Evolutionary conservation across 2,329 filamentous ascomycete genomes (phyloP).

Genomic region (Neopestalotiopsis sp.): DNA sequence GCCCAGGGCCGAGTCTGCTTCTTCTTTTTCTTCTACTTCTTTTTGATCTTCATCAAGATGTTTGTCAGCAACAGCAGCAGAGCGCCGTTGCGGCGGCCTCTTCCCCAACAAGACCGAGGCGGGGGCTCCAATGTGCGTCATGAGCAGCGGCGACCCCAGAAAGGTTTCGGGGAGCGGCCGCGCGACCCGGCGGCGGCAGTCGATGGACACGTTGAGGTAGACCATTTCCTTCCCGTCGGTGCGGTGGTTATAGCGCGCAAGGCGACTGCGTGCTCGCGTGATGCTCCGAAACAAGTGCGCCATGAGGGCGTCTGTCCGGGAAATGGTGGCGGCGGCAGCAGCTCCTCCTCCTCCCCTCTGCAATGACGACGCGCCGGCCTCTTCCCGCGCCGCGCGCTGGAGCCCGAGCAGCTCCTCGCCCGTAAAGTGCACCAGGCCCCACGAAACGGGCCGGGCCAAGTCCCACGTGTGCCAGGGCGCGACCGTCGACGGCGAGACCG

Average conservation of each 20-base stretch:
- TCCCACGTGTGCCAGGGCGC: conserved; percentile 51
- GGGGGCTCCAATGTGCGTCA: conserved; percentile 37
- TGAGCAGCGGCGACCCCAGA: conserved; percentile 48
- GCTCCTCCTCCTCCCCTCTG: conserved; percentile 16
- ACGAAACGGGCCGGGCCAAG: conserved; percentile 34
- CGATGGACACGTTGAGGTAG: conserved; percentile 46
- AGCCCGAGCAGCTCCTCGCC: conserved; percentile 39
- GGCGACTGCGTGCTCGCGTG: conserved; percentile 41
- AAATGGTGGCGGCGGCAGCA: conserved; percentile 31
- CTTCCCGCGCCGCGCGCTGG: conserved; percentile 28
- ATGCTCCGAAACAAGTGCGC: conserved; percentile 52
- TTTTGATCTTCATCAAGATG: no score
- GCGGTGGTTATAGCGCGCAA: not conserved
- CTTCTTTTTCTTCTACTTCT: not conserved
- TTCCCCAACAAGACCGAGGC: not conserved
- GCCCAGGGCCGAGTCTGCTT: conserved; percentile 23
- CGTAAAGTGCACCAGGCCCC: conserved; percentile 43
- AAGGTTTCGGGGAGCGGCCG: conserved; percentile 46
- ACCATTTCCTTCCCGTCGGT: conserved; percentile 31
- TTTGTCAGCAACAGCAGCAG: no score
- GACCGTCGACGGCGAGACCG: conserved; percentile 35
- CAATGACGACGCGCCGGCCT: not conserved
- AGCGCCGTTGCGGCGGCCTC: not conserved
- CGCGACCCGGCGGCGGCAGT: conserved; percentile 41
- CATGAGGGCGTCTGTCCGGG: conserved; percentile 49